These are phyloP conservation scores for Diutina ranongensis DNA, from an alignment of 1,139 yeast species.

Conservation along the genomic window DNA sequence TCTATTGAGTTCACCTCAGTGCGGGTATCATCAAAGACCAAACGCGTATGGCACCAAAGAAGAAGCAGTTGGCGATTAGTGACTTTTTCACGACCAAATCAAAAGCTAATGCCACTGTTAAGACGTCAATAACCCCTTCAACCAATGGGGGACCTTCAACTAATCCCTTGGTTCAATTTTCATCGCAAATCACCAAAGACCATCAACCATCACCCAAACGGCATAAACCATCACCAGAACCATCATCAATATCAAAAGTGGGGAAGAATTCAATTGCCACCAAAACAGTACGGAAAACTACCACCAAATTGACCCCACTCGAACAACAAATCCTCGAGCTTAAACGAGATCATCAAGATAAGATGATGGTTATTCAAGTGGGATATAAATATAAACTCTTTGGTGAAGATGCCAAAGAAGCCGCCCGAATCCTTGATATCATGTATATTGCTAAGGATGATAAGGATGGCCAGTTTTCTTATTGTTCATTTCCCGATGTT, in stretches of 20 bases:
- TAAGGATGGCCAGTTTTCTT: constrained; percentile 52
- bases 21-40: background rate
- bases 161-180: background rate
- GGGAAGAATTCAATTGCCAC: constrained; percentile 2
- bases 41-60: background rate
- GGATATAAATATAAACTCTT: constrained; percentile 86
- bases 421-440: constrained; percentile 54
- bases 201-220: background rate
- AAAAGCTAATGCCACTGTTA: background rate
- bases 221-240: background rate
- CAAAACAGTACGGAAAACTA: background rate
- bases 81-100: background rate
- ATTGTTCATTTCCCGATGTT: constrained; percentile 75
- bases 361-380: constrained; percentile 68
- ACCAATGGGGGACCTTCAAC: background rate
- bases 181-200: background rate
- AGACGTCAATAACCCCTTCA: background rate
- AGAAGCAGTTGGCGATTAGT: constrained; percentile 4
- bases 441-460: constrained; percentile 59
- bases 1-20: too few species aligned
- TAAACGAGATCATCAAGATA: constrained; percentile 49
- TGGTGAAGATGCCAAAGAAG: constrained; percentile 72
- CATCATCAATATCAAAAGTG: background rate
- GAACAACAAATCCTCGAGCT: constrained; percentile 67
- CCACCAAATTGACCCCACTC: constrained; percentile 45